Percentiles rank a stretch among this genome's conserved stretches.
phyloP scores from a whole-genome alignment of 2,329 filamentous ascomycete genomes.

The Sporothrix phasma region DNA sequence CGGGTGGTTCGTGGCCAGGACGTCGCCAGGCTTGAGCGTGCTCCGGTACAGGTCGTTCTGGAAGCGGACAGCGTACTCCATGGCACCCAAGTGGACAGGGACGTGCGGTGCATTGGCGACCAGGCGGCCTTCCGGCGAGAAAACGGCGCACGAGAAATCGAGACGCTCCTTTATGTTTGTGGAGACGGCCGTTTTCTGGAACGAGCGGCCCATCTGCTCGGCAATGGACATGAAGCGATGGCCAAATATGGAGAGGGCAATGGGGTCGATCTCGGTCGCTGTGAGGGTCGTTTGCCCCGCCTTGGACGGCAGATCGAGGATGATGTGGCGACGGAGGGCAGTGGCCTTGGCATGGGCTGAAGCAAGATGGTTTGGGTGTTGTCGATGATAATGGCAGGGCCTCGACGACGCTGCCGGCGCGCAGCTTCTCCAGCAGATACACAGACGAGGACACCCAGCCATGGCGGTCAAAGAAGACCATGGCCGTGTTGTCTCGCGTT shows the following conservation, averaged over 20 bases:
- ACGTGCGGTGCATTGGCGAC: conserved; percentile 73
- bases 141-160: conserved; percentile 74
- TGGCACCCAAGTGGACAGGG: conserved; percentile 69
- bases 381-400: conserved; percentile 78
- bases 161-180: conserved; percentile 76
- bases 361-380: conserved; percentile 87
- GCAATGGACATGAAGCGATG: conserved; percentile 81
- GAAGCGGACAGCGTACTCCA: conserved; percentile 70
- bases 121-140: conserved; percentile 62
- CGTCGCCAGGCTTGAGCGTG: conserved; percentile 67
- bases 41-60: conserved; percentile 73
- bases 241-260: conserved; percentile 68
- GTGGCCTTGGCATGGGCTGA: conserved; percentile 64
- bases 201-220: conserved; percentile 70
- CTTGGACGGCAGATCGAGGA: conserved; percentile 16
- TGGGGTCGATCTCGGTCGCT: too few relatives aligned
- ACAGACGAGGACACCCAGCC: conserved; percentile 71
- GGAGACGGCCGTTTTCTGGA: conserved; percentile 72
- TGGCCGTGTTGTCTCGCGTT: too few relatives aligned
- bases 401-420: conserved; percentile 60
- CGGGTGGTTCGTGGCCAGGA: conserved; percentile 77
- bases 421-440: conserved; percentile 67
- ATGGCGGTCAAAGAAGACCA: conserved; percentile 70
- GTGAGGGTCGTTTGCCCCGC: too few relatives aligned
- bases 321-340: conserved; percentile 77